These are phyloP conservation scores for Bauhinia variegata DNA, from an alignment of 306 rosid species.

Conservation along the genomic window DNA sequence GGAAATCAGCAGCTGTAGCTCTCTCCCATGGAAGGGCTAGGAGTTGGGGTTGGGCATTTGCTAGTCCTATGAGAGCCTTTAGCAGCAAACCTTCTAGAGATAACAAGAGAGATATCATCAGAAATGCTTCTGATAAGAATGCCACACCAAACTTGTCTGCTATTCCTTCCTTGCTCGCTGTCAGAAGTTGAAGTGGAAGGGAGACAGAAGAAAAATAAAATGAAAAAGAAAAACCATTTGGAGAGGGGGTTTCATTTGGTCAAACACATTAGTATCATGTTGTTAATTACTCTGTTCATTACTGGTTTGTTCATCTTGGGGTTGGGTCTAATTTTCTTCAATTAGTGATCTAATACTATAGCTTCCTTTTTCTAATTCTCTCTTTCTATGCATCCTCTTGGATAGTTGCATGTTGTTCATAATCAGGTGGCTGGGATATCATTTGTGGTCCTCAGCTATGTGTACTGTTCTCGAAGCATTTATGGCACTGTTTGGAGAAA, in stretches of 20 bases:
- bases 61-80: conserved; percentile 94
- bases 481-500: conserved; percentile 29
- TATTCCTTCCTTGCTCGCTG: conserved; percentile 78
- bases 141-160: conserved; percentile 65
- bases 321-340: conserved; percentile 12
- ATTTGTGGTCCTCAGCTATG: neutral
- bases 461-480: neutral
- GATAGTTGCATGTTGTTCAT: conserved; percentile 31
- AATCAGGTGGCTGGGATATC: conserved; percentile 19
- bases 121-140: conserved; percentile 62
- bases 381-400: conserved; percentile 3
- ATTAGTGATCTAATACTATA: conserved; percentile 34
- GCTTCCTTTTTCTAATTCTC: neutral
- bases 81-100: conserved; percentile 58
- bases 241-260: conserved; percentile 17
- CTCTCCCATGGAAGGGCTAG: conserved; percentile 50
- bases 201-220: neutral
- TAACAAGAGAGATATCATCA: conserved; percentile 51
- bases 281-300: conserved; percentile 25
- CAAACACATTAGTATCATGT: conserved; percentile 30
- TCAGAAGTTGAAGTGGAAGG: conserved; percentile 41
- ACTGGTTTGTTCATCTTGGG: conserved; percentile 19
- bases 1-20: conserved; percentile 40
- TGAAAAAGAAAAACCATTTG: neutral
- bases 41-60: conserved; percentile 92